Evolutionary conservation across 2,329 filamentous ascomycete genomes (phyloP).

Genomic region (Xylaria sp.): DNA sequence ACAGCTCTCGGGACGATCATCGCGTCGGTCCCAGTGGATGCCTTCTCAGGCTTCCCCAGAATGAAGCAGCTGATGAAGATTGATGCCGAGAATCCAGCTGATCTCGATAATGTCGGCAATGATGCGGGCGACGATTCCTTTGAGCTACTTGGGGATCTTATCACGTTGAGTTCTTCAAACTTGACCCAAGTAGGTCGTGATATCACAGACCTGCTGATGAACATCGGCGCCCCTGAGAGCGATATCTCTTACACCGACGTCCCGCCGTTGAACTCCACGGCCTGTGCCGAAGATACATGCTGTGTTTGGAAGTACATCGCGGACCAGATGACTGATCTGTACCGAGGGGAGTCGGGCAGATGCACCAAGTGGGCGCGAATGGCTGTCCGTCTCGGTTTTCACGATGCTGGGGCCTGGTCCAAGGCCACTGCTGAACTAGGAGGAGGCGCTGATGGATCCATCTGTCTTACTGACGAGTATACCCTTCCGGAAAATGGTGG

Average conservation of each 20-base stretch:
- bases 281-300: conserved; percentile 55
- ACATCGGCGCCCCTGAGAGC: conserved; percentile 43
- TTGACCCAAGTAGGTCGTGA: conserved; percentile 51
- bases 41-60: conserved; percentile 30
- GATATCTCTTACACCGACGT: conserved; percentile 40
- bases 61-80: conserved; percentile 38
- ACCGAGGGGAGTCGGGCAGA: conserved; percentile 53
- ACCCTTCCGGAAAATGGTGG: conserved; percentile 58
- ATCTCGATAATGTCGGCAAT: conserved; percentile 27
- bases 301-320: conserved; percentile 59
- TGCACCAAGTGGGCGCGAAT: conserved; percentile 58
- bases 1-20: conserved; percentile 6
- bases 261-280: conserved; percentile 41
- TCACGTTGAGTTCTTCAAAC: conserved; percentile 45
- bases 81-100: conserved; percentile 35
- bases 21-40: neutral
- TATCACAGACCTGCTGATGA: conserved; percentile 54
- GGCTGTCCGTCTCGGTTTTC: conserved; percentile 60
- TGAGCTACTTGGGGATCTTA: conserved; percentile 54
- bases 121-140: conserved; percentile 40
- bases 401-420: conserved; percentile 60
- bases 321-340: conserved; percentile 52
- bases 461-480: conserved; percentile 57
- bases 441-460: conserved; percentile 61
- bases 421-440: conserved; percentile 48